phyloP scores from a whole-genome alignment of 2,329 filamentous ascomycete genomes.

The Clarireedia sp. region DNA sequence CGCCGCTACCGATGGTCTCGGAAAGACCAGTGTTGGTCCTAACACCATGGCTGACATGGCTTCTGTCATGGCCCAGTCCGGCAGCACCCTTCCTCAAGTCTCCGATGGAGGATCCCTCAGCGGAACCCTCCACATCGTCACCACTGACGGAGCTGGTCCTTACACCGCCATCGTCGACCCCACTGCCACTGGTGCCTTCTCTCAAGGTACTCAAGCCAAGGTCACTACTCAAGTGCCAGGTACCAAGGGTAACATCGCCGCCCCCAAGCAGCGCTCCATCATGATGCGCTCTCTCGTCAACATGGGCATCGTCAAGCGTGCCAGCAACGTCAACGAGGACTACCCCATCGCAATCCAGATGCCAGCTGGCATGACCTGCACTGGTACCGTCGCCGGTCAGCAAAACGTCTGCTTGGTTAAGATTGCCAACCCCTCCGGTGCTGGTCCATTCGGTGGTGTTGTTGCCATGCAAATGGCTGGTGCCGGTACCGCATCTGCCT shows the following conservation, averaged over 20 bases:
- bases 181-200: constrained; percentile 44
- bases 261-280: constrained; percentile 22
- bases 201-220: constrained; percentile 43
- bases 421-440: constrained; percentile 52
- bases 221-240: constrained; percentile 48
- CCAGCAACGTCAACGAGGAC: constrained; percentile 28
- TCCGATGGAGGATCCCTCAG: constrained; percentile 45
- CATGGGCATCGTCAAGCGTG: constrained; percentile 27
- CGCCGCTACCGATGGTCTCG: constrained; percentile 42
- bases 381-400: constrained; percentile 52
- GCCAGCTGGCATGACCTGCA: constrained; percentile 46
- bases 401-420: constrained; percentile 54
- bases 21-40: constrained; percentile 48
- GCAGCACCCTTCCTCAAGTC: constrained; percentile 50
- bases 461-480: constrained; percentile 44
- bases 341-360: constrained; percentile 37
- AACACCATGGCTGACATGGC: constrained; percentile 50
- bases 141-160: constrained; percentile 53
- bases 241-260: constrained; percentile 30
- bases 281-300: constrained; percentile 23
- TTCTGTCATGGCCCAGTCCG: constrained; percentile 49
- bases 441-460: constrained; percentile 56
- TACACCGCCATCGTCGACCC: constrained; percentile 53
- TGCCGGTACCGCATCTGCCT: constrained; percentile 7
- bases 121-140: constrained; percentile 62